Evolutionary conservation across 805 yeast species (phyloP), one percentile per base, ranked within the genome.

Genomic region (Candida rishiriensis): DNA sequence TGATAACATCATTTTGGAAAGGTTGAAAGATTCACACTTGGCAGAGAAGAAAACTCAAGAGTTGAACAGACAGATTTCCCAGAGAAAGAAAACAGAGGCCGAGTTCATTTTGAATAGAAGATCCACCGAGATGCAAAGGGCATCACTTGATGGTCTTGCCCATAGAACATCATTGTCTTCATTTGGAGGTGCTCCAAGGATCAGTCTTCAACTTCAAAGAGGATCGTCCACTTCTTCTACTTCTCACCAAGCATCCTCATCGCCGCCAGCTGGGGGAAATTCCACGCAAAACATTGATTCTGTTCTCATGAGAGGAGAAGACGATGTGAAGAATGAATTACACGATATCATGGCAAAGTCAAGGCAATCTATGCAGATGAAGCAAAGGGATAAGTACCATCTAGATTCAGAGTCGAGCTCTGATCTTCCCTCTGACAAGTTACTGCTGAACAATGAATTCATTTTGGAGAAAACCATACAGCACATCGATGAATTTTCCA

Each of bases 401-500:
- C 37, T 56, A 14, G 36, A 37, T 1, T 49, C 50, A 10, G 48
- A 52, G 68, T 74, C 34, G 34, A 21, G 7, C 26, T 69, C 45
- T 60, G 73, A 74, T 51, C 68, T 78, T 43, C 69, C 71, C 4
- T 69, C 74, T 41, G 91, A 86, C 40, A 71, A 70, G 28, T 58
- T 87, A 17, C 69, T 86, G 10, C 60, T 73, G 15, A 85, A 88
- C 54, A 95, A 88, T 13, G 88, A 81, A 50, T 87, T 79, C 56
- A 70, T 91, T 3, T 59, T 90, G 33, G 97, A 89, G 59, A 80
- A 78, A 51, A 91, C 98, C 0, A 69, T 95, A 44, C 86, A 88
- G 54, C 96, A 95, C 50, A 78, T 93, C 47, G 98, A 93, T 54
- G 95, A 88, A 47, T 93, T 90, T 64, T 89, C 97, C 0, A 85